Conservation (phyloP, 2,329 filamentous ascomycete species). For the Pestalotiopsis sp. region DNA sequence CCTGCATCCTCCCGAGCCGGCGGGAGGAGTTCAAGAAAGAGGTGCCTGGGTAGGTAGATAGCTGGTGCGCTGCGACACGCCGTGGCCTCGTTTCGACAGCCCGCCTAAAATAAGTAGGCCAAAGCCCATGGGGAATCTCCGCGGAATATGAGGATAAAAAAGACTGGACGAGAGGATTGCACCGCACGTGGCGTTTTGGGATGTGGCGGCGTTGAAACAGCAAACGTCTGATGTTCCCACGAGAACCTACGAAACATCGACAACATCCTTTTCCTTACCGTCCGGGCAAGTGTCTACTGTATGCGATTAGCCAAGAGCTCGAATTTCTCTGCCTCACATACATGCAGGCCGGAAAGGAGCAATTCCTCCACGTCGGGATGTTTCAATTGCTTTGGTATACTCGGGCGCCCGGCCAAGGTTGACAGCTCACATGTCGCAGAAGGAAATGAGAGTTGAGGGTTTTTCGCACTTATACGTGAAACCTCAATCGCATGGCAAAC, state of each 20-base stretch:
- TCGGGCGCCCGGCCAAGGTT: background rate
- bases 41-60: background rate
- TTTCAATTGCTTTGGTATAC: background rate
- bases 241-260: background rate
- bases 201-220: conserved; percentile 5
- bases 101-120: background rate
- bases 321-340: no score
- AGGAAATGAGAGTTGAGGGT: background rate
- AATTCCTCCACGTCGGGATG: background rate
- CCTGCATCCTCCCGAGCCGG: background rate
- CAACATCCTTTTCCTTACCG: no score
- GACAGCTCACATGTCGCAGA: background rate
- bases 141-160: background rate
- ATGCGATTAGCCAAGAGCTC: no score
- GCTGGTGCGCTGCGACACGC: no score
- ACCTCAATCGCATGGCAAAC: background rate
- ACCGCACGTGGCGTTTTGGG: conserved; percentile 5
- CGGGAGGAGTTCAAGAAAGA: background rate
- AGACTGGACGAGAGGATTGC: background rate
- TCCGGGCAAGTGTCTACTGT: no score
- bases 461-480: background rate
- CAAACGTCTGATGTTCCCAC: conserved; percentile 5
- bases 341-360: background rate
- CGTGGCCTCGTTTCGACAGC: background rate
- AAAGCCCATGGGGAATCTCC: background rate